phyloP scores from a whole-genome alignment of 257 asterid species.

The Solanum rostratum region DNA sequence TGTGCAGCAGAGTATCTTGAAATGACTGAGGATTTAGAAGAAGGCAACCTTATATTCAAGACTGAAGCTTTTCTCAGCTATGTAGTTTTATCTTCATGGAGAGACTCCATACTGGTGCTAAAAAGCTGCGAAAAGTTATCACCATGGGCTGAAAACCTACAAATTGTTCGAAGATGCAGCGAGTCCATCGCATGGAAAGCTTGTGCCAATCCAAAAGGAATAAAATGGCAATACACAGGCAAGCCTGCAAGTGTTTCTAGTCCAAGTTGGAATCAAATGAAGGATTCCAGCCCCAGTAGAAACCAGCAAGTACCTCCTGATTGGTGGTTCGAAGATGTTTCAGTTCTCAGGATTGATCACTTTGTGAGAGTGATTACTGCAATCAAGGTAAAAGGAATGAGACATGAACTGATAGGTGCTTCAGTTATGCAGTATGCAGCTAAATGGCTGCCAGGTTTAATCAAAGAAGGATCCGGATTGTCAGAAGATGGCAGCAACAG shows the following conservation, averaged over 20 bases:
- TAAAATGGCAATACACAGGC: constrained; percentile 89
- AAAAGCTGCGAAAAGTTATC: constrained; percentile 75
- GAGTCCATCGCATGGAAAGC: constrained; percentile 99
- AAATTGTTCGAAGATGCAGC: constrained; percentile 79
- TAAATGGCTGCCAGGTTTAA: constrained; percentile 72
- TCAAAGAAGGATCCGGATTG: constrained; percentile 32
- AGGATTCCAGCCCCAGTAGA: constrained; percentile 66
- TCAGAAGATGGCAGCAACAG: constrained; percentile 25
- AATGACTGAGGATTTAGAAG: constrained; percentile 96
- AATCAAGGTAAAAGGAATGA: constrained; percentile 86
- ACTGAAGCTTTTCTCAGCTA: constrained; percentile 95
- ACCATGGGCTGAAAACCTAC: constrained; percentile 96
- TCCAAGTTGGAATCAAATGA: constrained; percentile 74
- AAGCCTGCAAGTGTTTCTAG: constrained; percentile 50
- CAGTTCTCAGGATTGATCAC: constrained; percentile 78
- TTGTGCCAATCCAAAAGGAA: constrained; percentile 93
- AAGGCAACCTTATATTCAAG: constrained; percentile 90
- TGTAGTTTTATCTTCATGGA: constrained; percentile 91
- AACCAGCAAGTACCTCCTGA: constrained; percentile 70
- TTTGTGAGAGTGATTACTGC: constrained; percentile 83
- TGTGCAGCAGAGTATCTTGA: constrained; percentile 92
- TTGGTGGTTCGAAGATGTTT: constrained; percentile 97
- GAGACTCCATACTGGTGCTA: constrained; percentile 75
- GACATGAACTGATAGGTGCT: constrained; percentile 74
- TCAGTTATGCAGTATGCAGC: constrained; percentile 58